Conservation (phyloP, 495 filamentous ascomycete species). For the Articulospora tetracladia region DNA sequence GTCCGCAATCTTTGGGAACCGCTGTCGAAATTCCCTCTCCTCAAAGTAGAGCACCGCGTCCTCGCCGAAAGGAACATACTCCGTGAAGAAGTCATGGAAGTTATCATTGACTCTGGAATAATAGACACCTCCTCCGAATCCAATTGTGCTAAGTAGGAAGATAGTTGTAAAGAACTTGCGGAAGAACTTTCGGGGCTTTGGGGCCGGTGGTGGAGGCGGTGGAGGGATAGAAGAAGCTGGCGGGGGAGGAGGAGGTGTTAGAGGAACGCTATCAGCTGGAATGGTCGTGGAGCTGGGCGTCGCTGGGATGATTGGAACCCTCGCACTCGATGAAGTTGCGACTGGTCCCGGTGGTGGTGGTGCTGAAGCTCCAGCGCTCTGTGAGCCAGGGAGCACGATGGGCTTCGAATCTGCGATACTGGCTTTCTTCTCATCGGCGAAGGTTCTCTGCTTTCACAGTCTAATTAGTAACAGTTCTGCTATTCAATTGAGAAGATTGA, state of each 20-base stretch:
- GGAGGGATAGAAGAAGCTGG: conserved; percentile 38
- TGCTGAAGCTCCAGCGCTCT: conserved; percentile 48
- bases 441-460: conserved; percentile 45
- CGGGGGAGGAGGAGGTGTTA: conserved; percentile 49
- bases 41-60: conserved; percentile 96
- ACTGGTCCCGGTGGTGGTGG: conserved; percentile 41
- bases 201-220: conserved; percentile 46
- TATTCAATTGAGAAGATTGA: conserved; percentile 10
- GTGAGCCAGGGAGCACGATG: conserved; percentile 53
- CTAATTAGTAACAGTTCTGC: conserved; percentile 10
- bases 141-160: conserved; percentile 65
- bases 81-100: conserved; percentile 99
- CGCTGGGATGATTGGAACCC: conserved; percentile 27
- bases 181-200: conserved; percentile 73
- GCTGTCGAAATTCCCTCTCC: conserved; percentile 87
- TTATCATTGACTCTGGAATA: conserved; percentile 92
- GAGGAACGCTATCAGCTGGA: conserved; percentile 57
- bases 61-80: conserved; percentile 93
- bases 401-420: conserved; percentile 44
- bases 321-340: conserved; percentile 17
- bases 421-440: conserved; percentile 52
- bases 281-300: conserved; percentile 52
- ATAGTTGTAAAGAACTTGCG: conserved; percentile 68
- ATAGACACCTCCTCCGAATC: conserved; percentile 85
- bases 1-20: conserved; percentile 66